These are phyloP conservation scores for Sarocladiaceae sp. DNA, from an alignment of 2,329 filamentous ascomycete species.

Conservation along the genomic window DNA sequence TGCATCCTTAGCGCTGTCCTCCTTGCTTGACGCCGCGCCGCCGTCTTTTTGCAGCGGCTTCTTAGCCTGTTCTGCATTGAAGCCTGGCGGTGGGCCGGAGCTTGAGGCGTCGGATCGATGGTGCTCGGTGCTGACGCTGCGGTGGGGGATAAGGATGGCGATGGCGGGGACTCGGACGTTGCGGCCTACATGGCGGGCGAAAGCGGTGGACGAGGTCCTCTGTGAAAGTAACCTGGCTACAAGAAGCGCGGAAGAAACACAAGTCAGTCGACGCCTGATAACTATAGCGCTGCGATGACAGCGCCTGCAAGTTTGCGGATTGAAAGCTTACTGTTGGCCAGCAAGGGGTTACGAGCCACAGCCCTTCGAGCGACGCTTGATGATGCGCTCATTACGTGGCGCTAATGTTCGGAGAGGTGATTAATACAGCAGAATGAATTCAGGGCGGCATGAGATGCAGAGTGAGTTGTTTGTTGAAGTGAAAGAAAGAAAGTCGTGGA, in stretches of 20 bases:
- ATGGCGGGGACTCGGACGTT: conserved; percentile 46
- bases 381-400: conserved; percentile 49
- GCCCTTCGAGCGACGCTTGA: conserved; percentile 52
- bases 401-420: background rate
- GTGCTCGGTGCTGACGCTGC: conserved; percentile 55
- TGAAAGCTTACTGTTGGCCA: conserved; percentile 39
- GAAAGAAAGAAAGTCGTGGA: background rate
- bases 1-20: conserved; percentile 26
- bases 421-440: background rate
- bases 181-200: conserved; percentile 42
- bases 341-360: conserved; percentile 47
- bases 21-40: conserved; percentile 28
- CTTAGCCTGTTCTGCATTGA: conserved; percentile 86
- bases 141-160: conserved; percentile 53
- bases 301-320: too few species aligned
- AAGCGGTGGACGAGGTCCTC: conserved; percentile 40
- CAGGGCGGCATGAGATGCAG: conserved; percentile 6
- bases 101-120: conserved; percentile 46
- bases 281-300: too few species aligned
- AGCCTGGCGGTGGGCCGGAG: conserved; percentile 69
- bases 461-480: background rate
- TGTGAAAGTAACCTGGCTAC: conserved; percentile 42
- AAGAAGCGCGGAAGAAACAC: background rate
- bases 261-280: background rate
- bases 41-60: conserved; percentile 67